Base-by-base conservation (phyloP, 2,329 filamentous ascomycete species). In the Cladophialophora chaetospira region DNA sequence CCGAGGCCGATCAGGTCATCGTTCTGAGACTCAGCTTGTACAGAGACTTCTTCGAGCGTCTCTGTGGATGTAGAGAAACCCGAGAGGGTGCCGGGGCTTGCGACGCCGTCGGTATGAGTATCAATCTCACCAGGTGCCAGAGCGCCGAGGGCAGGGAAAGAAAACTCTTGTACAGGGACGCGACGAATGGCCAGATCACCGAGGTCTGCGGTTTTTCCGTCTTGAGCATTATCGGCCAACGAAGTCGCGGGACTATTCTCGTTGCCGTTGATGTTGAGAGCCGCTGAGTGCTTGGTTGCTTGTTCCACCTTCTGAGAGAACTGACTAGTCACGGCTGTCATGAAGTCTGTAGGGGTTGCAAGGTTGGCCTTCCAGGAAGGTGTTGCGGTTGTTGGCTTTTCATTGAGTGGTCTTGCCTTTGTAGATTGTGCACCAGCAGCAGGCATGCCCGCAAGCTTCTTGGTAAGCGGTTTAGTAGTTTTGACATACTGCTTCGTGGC, bases 91-190 rank as follows among this genome's bases (percentile, higher is more conserved):
- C 17, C 38, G 4, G 53, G 49, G 28, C 52, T 58, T 29, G 57
- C 52, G 33, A 33, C 53, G 21, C 61, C 58, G 38, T 61, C 57
- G 23, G 60, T 62, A 51, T 62, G 60, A 4, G 60, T 60, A 5
- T 53, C 42, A 3, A 55, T 13, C 5, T 60, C 35, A 11, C 21
- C 46, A 15, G 40, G 48, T 28, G 45, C 50, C 4, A 62, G 28
- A 26, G 40, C 26, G 19, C 13, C 25, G 19, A 15, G 17, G 4
- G 26, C 21, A 11, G 56, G 50, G 46, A 59, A 57, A 9, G 56
- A 49, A 11, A 60, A 55, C 23, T 60, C 53, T 10, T 19, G 31
- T 6, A 58, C 35, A 8, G 53, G 53, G 1, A 62, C 42, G 29
- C 54, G 49, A 5, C 53, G 56, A 51, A 59, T 44, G 3, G 38